Percentiles rank a stretch among this genome's conserved stretches.
phyloP scores from a whole-genome alignment of 345 rosid genomes.

The Linum lewisii region DNA sequence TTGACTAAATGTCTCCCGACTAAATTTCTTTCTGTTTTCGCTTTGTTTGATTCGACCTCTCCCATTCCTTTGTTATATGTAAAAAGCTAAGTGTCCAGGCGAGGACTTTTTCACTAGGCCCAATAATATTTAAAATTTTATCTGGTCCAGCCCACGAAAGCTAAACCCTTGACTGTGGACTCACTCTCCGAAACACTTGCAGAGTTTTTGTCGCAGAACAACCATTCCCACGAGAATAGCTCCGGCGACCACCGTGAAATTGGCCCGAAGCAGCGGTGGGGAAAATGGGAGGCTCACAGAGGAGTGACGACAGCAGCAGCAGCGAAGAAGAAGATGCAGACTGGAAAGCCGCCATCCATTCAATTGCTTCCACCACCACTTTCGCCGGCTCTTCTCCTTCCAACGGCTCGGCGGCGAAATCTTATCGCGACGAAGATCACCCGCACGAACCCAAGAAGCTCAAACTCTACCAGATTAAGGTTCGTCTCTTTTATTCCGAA shows the following conservation, averaged over 20 bases:
- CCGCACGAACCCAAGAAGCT: conserved; percentile 42
- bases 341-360: conserved; percentile 73
- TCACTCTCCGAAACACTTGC: not conserved
- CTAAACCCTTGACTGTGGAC: too few species aligned
- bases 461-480: conserved; percentile 73
- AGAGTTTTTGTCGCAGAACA: not conserved
- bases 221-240: not conserved
- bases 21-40: too few species aligned
- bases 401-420: conserved; percentile 11
- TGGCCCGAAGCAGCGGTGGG: not conserved
- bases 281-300: conserved; percentile 22
- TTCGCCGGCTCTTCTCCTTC: conserved; percentile 18
- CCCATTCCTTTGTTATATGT: too few species aligned
- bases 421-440: conserved; percentile 16
- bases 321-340: conserved; percentile 63
- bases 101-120: too few species aligned
- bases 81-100: too few species aligned
- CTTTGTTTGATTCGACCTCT: too few species aligned
- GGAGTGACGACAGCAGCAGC: conserved; percentile 39
- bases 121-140: too few species aligned
- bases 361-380: conserved; percentile 49
- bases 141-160: too few species aligned
- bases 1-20: too few species aligned
- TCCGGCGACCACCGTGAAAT: too few species aligned
- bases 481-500: conserved; percentile 5